A percentile compares a stretch with the other conserved stretches of the same genome.
Conservation (phyloP, 2,329 filamentous ascomycete species). For the Sporothrix brasiliensis region DNA sequence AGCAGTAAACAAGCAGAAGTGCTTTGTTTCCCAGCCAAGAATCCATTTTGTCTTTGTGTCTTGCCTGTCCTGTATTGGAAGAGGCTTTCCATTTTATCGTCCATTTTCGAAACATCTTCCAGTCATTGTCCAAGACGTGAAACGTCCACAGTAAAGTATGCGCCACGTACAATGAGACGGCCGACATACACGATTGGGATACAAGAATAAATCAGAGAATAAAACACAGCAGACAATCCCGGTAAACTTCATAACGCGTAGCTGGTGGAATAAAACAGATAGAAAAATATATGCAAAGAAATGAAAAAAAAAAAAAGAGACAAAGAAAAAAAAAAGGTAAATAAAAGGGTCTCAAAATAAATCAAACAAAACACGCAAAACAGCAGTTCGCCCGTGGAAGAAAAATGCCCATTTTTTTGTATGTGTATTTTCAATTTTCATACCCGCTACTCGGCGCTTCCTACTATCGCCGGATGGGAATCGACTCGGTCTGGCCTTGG, state of each 20-base stretch:
- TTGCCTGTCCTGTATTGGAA: background rate
- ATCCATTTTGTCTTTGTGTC: background rate
- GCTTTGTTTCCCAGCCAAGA: background rate
- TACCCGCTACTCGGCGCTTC: background rate
- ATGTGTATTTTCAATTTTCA: background rate
- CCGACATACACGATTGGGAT: background rate
- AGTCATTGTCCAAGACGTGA: no score
- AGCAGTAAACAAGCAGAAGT: background rate
- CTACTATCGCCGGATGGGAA: slow-evolving; percentile 65
- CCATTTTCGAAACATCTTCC: background rate
- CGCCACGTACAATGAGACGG: background rate
- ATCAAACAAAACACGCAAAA: slow-evolving; percentile 20
- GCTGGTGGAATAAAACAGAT: background rate
- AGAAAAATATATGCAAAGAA: slow-evolving; percentile 22
- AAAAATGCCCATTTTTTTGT: background rate
- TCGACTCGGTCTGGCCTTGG: slow-evolving; percentile 49
- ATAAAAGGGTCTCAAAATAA: background rate
- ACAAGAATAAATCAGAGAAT: background rate
- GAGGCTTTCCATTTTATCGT: background rate
- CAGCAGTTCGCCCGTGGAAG: slow-evolving; percentile 13
- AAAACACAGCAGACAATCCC: background rate
- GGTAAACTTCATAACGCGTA: slow-evolving; percentile 27
- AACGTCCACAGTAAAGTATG: background rate
- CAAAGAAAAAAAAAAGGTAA: background rate
- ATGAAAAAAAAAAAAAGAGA: background rate